These are phyloP conservation scores for Hyaloperonospora arabidopsidis DNA, from an alignment of 352 stramenopile species.

Conservation along the genomic window DNA sequence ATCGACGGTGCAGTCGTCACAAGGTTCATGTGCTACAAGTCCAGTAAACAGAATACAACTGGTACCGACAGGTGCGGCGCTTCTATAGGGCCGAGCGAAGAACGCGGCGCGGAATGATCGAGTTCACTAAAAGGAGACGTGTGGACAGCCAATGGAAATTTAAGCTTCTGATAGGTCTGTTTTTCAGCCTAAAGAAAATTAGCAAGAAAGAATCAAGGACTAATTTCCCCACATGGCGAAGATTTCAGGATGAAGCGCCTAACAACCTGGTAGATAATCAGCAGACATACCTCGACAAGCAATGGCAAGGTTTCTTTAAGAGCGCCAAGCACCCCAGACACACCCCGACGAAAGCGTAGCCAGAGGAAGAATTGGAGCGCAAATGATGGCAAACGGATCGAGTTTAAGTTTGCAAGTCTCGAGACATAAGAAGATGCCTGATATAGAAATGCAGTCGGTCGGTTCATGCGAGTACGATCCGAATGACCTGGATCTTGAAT, in stretches of 20 bases:
- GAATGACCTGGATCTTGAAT: not conserved
- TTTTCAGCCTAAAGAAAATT: not conserved
- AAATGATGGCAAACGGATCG: not conserved
- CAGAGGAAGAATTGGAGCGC: not conserved
- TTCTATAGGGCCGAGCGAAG: not conserved
- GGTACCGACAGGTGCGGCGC: not conserved
- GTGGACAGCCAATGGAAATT: not conserved
- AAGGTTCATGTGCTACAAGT: too few relatives aligned
- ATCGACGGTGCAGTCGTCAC: too few relatives aligned
- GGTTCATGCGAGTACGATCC: too few relatives aligned
- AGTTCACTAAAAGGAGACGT: not conserved
- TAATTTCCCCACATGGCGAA: not conserved
- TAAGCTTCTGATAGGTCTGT: not conserved
- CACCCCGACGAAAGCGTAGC: not conserved
- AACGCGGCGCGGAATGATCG: not conserved
- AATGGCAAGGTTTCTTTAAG: too few relatives aligned
- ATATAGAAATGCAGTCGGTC: too few relatives aligned
- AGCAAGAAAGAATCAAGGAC: not conserved
- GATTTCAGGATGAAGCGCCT: not conserved
- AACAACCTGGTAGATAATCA: not conserved
- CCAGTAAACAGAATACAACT: not conserved
- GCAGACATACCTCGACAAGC: not conserved
- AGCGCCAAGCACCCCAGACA: not conserved
- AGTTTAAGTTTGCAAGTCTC: not conserved
- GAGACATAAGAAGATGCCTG: not conserved